Evolutionary conservation across 768 basidiomycete genomes (phyloP).

Genomic region (Suillus americanus): DNA sequence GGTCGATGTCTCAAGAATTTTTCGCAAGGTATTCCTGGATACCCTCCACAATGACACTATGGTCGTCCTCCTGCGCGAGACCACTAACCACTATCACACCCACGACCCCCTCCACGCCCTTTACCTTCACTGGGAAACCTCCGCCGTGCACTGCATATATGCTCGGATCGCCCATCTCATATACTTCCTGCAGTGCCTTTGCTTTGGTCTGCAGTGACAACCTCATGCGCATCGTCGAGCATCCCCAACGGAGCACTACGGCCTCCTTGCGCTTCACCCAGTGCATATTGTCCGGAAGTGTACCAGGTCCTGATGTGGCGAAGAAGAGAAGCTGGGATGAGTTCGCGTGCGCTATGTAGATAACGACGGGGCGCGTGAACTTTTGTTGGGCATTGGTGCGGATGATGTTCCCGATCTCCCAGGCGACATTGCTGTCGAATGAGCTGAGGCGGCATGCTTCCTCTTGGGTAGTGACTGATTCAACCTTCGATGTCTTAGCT

Average conservation of each 20-base stretch:
- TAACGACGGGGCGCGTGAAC: constrained; percentile 21
- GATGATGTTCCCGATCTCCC: constrained; percentile 31
- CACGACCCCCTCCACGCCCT: constrained; percentile 32
- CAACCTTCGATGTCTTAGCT: constrained; percentile 12
- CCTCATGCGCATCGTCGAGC: constrained; percentile 26
- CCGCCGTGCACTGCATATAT: constrained; percentile 33
- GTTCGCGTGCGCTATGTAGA: constrained; percentile 31
- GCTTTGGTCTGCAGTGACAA: constrained; percentile 7
- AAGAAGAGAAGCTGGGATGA: constrained; percentile 32
- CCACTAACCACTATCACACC: constrained; percentile 38
- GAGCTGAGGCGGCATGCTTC: constrained; percentile 22
- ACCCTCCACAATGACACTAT: constrained; percentile 30
- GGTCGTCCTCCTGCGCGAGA: constrained; percentile 30
- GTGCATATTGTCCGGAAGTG: constrained; percentile 29
- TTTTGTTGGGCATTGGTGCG: constrained; percentile 20
- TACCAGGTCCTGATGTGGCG: constrained; percentile 26
- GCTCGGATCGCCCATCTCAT: constrained; percentile 27
- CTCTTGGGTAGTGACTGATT: constrained; percentile 25
- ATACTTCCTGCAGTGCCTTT: constrained; percentile 16
- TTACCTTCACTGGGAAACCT: constrained; percentile 34
- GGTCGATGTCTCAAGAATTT: not conserved
- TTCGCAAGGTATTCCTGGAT: constrained; percentile 26
- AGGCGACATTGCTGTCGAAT: constrained; percentile 34
- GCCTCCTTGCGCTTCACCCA: constrained; percentile 36
- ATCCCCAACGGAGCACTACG: constrained; percentile 32